A percentile compares a stretch with the other conserved stretches of the same genome.
phyloP scores from a whole-genome alignment of 495 filamentous ascomycete genomes.

The Penicillium samsonianum region DNA sequence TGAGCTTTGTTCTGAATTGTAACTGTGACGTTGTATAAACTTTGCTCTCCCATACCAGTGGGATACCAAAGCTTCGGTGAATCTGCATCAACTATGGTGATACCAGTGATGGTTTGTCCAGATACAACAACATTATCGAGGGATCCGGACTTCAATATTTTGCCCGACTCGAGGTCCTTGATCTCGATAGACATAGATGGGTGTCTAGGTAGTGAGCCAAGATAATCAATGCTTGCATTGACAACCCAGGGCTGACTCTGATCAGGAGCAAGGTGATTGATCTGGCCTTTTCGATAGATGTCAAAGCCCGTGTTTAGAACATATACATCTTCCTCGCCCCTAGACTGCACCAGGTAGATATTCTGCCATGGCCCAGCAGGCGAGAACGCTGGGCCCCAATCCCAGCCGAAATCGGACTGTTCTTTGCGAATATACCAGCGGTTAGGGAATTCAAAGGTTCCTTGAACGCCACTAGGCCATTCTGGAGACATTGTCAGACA shows the following conservation, averaged over 20 bases:
- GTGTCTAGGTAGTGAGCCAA: conserved; percentile 52
- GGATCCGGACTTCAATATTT: conserved; percentile 46
- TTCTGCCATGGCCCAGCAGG: conserved; percentile 69
- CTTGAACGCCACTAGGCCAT: conserved; percentile 51
- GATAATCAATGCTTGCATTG: conserved; percentile 66
- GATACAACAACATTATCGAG: conserved; percentile 47
- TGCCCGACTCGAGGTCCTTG: conserved; percentile 45
- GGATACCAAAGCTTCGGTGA: conserved; percentile 67
- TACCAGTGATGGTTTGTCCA: conserved; percentile 54
- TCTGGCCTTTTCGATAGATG: conserved; percentile 60
- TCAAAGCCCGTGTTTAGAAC: conserved; percentile 62
- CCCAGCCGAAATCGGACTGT: conserved; percentile 72
- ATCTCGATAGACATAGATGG: conserved; percentile 56
- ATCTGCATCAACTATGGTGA: conserved; percentile 41
- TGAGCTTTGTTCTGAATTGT: conserved; percentile 38
- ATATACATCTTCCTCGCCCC: conserved; percentile 43
- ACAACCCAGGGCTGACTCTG: conserved; percentile 65
- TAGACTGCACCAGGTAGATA: conserved; percentile 59
- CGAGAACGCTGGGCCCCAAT: conserved; percentile 68
- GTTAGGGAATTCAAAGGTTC: conserved; percentile 50
- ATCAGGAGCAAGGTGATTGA: conserved; percentile 61
- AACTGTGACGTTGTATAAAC: conserved; percentile 59
- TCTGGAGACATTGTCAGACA: conserved; percentile 22
- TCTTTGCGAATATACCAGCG: conserved; percentile 68
- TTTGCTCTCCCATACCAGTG: conserved; percentile 57